These are phyloP conservation scores for Magnaporthiopsis incrustans DNA, from an alignment of 2,329 filamentous ascomycete genomes.

Conservation along the genomic window DNA sequence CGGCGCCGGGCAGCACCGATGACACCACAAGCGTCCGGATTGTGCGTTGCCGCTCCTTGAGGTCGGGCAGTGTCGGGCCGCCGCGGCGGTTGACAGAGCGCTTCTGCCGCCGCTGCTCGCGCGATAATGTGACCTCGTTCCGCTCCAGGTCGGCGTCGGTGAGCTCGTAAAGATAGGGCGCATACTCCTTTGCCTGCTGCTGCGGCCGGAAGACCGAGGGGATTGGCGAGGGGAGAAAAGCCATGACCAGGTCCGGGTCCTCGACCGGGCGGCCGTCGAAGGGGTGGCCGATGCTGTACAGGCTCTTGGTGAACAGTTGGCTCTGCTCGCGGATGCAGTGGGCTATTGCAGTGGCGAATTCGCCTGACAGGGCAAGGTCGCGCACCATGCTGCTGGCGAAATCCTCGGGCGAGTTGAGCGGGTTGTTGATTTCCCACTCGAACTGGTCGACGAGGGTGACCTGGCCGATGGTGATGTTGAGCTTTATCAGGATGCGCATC, in stretches of 20 bases:
- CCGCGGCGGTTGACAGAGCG: constrained; percentile 89
- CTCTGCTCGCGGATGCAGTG: constrained; percentile 96
- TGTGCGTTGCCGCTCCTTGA: constrained; percentile 89
- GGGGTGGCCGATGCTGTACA: constrained; percentile 88
- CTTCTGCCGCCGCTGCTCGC: constrained; percentile 91
- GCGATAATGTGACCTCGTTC: constrained; percentile 85
- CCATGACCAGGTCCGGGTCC: constrained; percentile 77
- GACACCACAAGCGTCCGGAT: constrained; percentile 90
- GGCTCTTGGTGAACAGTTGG: constrained; percentile 85
- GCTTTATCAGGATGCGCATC: constrained; percentile 91
- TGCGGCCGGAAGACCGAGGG: constrained; percentile 79
- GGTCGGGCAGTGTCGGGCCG: constrained; percentile 86
- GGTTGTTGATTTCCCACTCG: constrained; percentile 98
- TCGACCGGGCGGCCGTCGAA: constrained; percentile 93
- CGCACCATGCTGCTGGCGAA: constrained; percentile 85
- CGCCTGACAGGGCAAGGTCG: constrained; percentile 84
- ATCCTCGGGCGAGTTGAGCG: constrained; percentile 86
- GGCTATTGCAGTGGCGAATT: constrained; percentile 95
- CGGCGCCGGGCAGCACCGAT: constrained; percentile 83
- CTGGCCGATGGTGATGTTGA: constrained; percentile 95
- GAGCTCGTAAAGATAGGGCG: constrained; percentile 88
- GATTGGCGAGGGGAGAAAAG: constrained; percentile 80
- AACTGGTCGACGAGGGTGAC: constrained; percentile 95
- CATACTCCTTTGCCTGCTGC: constrained; percentile 88
- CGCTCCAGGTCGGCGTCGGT: constrained; percentile 84